A percentile compares a stretch with the other conserved stretches of the same genome.
Conservation (phyloP, 169 alveolate genomes). For the Babesia ovata region DNA sequence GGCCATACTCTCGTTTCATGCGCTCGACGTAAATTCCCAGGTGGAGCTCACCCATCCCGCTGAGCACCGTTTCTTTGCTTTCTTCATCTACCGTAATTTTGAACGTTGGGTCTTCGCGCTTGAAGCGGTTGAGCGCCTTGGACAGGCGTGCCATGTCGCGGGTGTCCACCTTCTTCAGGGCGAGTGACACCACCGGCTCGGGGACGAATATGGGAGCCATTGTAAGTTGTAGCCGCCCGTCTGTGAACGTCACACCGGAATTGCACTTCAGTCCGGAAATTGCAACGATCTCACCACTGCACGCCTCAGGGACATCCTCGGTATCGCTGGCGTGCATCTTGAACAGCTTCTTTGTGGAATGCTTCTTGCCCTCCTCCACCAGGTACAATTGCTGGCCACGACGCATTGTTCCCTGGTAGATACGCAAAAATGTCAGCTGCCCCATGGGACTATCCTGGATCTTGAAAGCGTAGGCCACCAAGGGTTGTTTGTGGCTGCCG, state of each 20-base stretch:
- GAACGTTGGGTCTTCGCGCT: constrained; percentile 95
- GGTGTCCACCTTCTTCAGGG: constrained; percentile 79
- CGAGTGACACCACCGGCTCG: constrained; percentile 91
- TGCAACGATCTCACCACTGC: constrained; percentile 96
- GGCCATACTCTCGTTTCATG: constrained; percentile 90
- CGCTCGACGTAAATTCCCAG: constrained; percentile 91
- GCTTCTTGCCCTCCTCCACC: constrained; percentile 70
- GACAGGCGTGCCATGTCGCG: constrained; percentile 77
- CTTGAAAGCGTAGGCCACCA: constrained; percentile 92
- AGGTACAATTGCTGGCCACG: constrained; percentile 46
- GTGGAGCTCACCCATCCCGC: constrained; percentile 97
- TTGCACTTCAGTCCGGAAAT: constrained; percentile 91
- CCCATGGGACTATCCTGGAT: constrained; percentile 90
- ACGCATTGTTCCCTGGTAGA: constrained; percentile 87
- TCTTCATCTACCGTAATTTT: constrained; percentile 87
- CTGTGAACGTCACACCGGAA: constrained; percentile 91
- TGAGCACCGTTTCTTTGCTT: constrained; percentile 88
- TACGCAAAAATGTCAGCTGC: constrained; percentile 89
- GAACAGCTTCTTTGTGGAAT: constrained; percentile 81
- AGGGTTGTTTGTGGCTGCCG: constrained; percentile 68
- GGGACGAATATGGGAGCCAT: constrained; percentile 90
- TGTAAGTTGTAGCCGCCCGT: constrained; percentile 77
- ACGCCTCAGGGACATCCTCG: constrained; percentile 88
- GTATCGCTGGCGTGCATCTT: constrained; percentile 93
- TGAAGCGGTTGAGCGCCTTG: constrained; percentile 88